Base-by-base conservation (phyloP, 768 basidiomycete genomes). In the Leccinum variicolor region DNA sequence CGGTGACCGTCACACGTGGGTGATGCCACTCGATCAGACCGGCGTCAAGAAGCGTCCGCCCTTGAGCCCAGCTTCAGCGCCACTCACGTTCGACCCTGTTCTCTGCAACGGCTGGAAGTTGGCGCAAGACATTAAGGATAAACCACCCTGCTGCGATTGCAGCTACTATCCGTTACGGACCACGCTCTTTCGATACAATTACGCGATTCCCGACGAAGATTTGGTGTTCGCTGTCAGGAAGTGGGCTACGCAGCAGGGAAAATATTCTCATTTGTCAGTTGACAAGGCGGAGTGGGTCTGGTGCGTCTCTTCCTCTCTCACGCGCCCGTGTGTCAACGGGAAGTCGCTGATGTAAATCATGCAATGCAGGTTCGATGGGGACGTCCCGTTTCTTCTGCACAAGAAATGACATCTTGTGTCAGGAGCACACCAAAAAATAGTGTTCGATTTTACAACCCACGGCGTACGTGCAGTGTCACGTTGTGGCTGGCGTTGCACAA, bases 1-100 rank as follows among this genome's bases (percentile, higher is more conserved):
- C 1, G 66, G 66, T 2, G 76, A 79, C 41, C 34, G 34, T 0
- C 31, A 62, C 29, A 68, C 69, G 41, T 76, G 74, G 73, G 64
- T 58, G 1, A 26, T 77, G 13, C 66, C 69, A 0, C 55, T 77
- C 14, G 63, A 73, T 45, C 68, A 59, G 17, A 52, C 54, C 0
- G 61, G 59, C 5, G 48, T 65, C 23, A 45, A 49, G 25, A 29
- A 7, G 6, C 67, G 68, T 5, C 56, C 56, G 1, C 45, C 63
- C 0, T 17, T 55, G 54, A 62, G 60, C 19, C n/a, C 9, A 2
- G 19, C 59, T 1, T 69, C 68, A 0, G 50, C 25, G 2, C 56
- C 51, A 6, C 56, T 68, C 28, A 31, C 29, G 11, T 53, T 62
- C 13, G 64, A 69, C 19, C 68, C 61, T 1, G 59, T 60, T 6